Base-by-base conservation (phyloP, 495 filamentous ascomycete genomes). In the Trichoderma erinaceum region DNA sequence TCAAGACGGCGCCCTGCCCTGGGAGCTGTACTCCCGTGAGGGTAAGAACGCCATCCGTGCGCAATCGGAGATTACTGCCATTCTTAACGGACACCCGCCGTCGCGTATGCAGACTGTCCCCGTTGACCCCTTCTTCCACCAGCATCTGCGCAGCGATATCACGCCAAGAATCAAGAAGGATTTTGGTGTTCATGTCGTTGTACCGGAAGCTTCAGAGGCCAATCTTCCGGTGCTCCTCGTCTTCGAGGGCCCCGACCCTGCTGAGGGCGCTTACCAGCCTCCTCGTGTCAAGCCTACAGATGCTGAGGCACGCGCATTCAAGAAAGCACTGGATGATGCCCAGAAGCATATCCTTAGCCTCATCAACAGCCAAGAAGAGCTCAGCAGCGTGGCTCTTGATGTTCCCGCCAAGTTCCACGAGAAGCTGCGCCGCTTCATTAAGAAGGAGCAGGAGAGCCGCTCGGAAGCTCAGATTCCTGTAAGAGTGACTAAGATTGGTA, bases 41-140 rank as follows among this genome's bases (percentile, higher is more conserved):
- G 88, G 87, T 69, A 95, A 92, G 83, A 95, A 91, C 73, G 85
- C 85, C 8, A 88, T 93, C 71, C 87, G 88, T 68, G 92, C 92
- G 32, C 88, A 90, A 66, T 86, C 86, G 16, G 92, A 96, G 70
- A 90, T 97, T 75, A 89, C 87, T 78, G 88, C 86, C 71, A 81
- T 96, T 44, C 85, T 96, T 68, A 87, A 87, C 66, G 88, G 87
- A 65, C 91, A 94, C 69, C 92, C 92, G 46, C 93, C 93, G 4
- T 82, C 88, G 21, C 86, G 90, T 65, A 80, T 96, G 64, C 81
- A 85, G 25, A 86, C 88, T 46, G 75, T 96, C 23, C 72, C 83
- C 2, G 84, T 97, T 13, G 91, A 97, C 76, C 88, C 92, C 0
- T 97, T 96, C 81, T 97, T 90, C 81, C 89, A 97, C 76, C 80